A percentile compares a stretch with the other conserved stretches of the same genome.
phyloP scores from a whole-genome alignment of 371 early-diverging fungal genomes.

The Phascolomyces articulosus region DNA sequence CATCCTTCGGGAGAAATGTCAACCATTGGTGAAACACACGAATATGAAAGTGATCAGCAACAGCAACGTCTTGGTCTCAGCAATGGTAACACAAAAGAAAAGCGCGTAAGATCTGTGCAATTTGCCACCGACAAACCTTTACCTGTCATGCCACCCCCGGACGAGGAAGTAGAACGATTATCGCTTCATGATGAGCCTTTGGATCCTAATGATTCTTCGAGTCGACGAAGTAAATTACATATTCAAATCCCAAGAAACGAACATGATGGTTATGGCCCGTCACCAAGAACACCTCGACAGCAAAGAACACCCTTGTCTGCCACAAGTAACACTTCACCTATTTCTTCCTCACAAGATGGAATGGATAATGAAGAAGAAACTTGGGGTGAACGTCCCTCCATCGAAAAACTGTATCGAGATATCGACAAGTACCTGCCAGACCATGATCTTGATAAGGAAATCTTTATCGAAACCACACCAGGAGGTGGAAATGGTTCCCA shows the following conservation, averaged over 20 bases:
- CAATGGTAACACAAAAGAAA: neutral
- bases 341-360: conserved; percentile 9
- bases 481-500: conserved; percentile 2
- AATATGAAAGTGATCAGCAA: neutral
- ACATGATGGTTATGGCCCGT: conserved; percentile 4
- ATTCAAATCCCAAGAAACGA: conserved; percentile 22
- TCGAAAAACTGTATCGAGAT: conserved; percentile 73
- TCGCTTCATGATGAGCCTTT: conserved; percentile 9
- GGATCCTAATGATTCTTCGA: neutral
- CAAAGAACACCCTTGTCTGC: conserved; percentile 18
- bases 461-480: conserved; percentile 52
- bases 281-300: conserved; percentile 17
- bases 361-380: conserved; percentile 42
- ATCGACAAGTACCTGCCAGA: conserved; percentile 80
- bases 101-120: conserved; percentile 12
- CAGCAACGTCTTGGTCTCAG: neutral
- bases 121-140: conserved; percentile 9
- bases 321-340: conserved; percentile 12
- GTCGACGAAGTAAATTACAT: conserved; percentile 11
- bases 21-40: neutral
- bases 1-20: conserved; percentile 14
- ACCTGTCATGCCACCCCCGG: conserved; percentile 1
- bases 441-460: conserved; percentile 83
- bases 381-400: conserved; percentile 74
- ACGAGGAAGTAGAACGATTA: conserved; percentile 6